phyloP scores from a whole-genome alignment of 352 stramenopile species.

The Pythium aphanidermatum region DNA sequence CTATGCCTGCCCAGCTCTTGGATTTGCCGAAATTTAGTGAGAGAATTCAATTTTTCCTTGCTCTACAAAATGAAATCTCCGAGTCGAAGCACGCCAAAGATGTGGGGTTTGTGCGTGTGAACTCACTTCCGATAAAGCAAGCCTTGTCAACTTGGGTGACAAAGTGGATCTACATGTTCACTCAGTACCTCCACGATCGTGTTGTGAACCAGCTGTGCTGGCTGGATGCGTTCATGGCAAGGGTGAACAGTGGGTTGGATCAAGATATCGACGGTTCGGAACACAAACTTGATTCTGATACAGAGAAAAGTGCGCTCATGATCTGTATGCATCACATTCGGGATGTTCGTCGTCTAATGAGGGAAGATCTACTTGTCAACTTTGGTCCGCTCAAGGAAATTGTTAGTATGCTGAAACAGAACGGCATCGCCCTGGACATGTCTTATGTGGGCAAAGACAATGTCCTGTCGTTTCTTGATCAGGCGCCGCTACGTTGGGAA shows the following conservation, averaged over 20 bases:
- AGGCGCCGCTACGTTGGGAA: slow-evolving; percentile 87
- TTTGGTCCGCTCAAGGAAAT: slow-evolving; percentile 78
- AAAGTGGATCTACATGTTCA: slow-evolving; percentile 95
- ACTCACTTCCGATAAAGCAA: slow-evolving; percentile 93
- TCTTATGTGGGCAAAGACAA: slow-evolving; percentile 80
- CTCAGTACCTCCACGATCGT: slow-evolving; percentile 88
- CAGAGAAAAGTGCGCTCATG: slow-evolving; percentile 62
- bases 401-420: slow-evolving; percentile 73
- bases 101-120: slow-evolving; percentile 90
- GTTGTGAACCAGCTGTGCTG: slow-evolving; percentile 79
- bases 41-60: slow-evolving; percentile 85
- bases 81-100: slow-evolving; percentile 83
- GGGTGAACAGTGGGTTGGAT: slow-evolving; percentile 74
- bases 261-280: slow-evolving; percentile 25
- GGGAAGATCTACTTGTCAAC: slow-evolving; percentile 64
- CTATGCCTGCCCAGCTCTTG: slow-evolving; percentile 66
- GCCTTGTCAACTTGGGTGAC: slow-evolving; percentile 91
- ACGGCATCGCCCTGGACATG: slow-evolving; percentile 88
- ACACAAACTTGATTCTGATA: slow-evolving; percentile 36
- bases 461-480: slow-evolving; percentile 83
- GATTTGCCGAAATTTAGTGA: slow-evolving; percentile 86
- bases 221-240: slow-evolving; percentile 84
- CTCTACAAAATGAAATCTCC: slow-evolving; percentile 86
- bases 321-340: slow-evolving; percentile 86
- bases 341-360: slow-evolving; percentile 82